Evolutionary conservation across 2,329 filamentous ascomycete genomes (phyloP).

Genomic region (Neonectria magnoliae): DNA sequence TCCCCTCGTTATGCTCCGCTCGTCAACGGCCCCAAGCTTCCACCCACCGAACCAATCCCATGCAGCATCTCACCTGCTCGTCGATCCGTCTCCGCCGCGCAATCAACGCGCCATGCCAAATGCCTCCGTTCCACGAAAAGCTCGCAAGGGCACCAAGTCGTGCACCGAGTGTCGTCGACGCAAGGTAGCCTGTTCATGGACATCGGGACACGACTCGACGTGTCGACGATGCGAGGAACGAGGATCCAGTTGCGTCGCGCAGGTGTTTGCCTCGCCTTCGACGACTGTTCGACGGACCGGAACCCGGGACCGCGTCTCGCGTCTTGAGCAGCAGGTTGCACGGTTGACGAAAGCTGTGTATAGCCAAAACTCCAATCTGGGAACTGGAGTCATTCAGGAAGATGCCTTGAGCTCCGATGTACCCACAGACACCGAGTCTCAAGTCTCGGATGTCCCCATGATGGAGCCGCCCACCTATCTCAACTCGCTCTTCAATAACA

Average conservation of each 20-base stretch:
- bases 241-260: background rate
- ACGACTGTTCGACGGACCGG: background rate
- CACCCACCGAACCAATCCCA: background rate
- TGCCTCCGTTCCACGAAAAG: background rate
- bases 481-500: slow-evolving; percentile 4
- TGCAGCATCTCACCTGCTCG: background rate
- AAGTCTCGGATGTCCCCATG: background rate
- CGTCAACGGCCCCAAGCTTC: background rate
- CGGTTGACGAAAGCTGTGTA: background rate
- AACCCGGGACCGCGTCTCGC: background rate
- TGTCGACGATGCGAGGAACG: slow-evolving; percentile 4
- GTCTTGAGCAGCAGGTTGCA: background rate
- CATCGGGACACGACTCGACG: background rate
- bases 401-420: background rate
- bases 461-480: background rate
- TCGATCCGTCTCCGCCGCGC: background rate
- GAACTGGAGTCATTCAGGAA: background rate
- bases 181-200: slow-evolving; percentile 3
- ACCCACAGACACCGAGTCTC: background rate
- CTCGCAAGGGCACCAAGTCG: slow-evolving; percentile 2
- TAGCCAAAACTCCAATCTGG: background rate
- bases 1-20: background rate
- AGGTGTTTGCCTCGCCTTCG: slow-evolving; percentile 1
- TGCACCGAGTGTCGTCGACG: slow-evolving; percentile 9
- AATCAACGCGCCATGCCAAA: background rate